Conservation (phyloP, 1,139 yeast species). For the Nakaseomyces uthaithaninus region DNA sequence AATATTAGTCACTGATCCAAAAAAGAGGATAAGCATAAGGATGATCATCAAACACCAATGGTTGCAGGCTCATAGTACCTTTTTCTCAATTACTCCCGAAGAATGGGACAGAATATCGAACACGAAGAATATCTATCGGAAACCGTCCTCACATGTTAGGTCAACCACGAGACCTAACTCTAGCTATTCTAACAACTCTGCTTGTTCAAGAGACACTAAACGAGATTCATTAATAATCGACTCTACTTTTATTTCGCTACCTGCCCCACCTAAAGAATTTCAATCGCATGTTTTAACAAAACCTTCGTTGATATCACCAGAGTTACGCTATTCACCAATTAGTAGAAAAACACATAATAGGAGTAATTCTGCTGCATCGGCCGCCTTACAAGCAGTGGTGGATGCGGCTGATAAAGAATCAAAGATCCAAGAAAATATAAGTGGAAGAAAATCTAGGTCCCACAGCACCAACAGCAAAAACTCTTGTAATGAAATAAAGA, state of each 20-base stretch:
- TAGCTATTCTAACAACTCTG: constrained; percentile 30
- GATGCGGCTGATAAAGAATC: constrained; percentile 38
- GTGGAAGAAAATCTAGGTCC: not conserved
- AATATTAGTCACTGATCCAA: constrained; percentile 65
- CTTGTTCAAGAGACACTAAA: constrained; percentile 26
- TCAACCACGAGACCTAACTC: constrained; percentile 32
- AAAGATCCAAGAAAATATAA: not conserved
- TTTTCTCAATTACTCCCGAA: constrained; percentile 74
- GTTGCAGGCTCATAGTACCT: constrained; percentile 77
- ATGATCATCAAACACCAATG: constrained; percentile 78
- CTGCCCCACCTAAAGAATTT: constrained; percentile 28
- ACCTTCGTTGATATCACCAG: constrained; percentile 26
- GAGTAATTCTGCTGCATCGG: constrained; percentile 43
- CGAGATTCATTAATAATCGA: constrained; percentile 25
- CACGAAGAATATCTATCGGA: constrained; percentile 39
- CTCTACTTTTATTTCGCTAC: constrained; percentile 21
- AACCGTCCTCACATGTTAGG: constrained; percentile 30
- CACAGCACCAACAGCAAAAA: constrained; percentile 5
- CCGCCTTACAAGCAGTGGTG: constrained; percentile 62
- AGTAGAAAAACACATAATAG: constrained; percentile 21
- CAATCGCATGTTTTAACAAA: constrained; percentile 24
- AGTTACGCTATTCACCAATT: constrained; percentile 19
- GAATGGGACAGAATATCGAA: constrained; percentile 69
- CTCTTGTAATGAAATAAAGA: constrained; percentile 6
- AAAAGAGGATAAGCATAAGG: constrained; percentile 57